A percentile compares a stretch with the other conserved stretches of the same genome.
Conservation (phyloP, 2,329 filamentous ascomycete species). For the Ophiosphaerella korrae region DNA sequence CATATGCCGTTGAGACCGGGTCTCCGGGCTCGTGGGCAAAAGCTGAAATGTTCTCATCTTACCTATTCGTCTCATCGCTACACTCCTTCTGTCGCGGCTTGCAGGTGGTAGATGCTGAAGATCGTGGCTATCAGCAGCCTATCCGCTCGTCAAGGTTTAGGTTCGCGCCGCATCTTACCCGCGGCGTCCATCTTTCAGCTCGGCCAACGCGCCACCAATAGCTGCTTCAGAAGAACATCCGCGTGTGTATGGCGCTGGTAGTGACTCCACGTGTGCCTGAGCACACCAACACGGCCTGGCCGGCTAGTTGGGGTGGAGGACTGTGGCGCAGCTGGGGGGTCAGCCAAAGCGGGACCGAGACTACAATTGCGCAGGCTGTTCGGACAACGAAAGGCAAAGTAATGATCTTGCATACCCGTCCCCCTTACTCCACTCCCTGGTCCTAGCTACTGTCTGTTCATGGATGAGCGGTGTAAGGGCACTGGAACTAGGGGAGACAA, state of each 20-base stretch:
- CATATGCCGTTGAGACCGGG: too few relatives aligned
- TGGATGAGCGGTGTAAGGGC: constrained; percentile 8
- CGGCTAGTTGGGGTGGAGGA: not conserved
- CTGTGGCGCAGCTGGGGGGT: constrained; percentile 3
- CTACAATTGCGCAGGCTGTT: too few relatives aligned
- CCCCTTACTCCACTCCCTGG: too few relatives aligned
- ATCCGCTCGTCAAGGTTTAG: not conserved
- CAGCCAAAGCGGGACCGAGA: not conserved
- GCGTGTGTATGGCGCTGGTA: not conserved
- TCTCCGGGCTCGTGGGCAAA: too few relatives aligned
- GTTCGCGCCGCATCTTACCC: constrained; percentile 16
- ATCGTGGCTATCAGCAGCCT: too few relatives aligned
- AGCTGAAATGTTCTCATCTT: too few relatives aligned
- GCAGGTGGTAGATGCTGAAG: not conserved
- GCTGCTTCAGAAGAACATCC: not conserved
- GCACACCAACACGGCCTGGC: not conserved
- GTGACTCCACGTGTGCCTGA: constrained; percentile 8
- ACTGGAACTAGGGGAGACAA: constrained; percentile 16
- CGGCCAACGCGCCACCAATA: too few relatives aligned
- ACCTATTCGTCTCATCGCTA: too few relatives aligned
- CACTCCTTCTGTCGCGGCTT: not conserved
- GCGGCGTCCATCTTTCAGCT: constrained; percentile 10
- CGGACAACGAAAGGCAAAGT: too few relatives aligned
- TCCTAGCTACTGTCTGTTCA: constrained; percentile 5
- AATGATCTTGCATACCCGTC: too few relatives aligned